These are phyloP conservation scores for Lipomyces mesembrius DNA, from an alignment of 805 yeast species.

Conservation along the genomic window DNA sequence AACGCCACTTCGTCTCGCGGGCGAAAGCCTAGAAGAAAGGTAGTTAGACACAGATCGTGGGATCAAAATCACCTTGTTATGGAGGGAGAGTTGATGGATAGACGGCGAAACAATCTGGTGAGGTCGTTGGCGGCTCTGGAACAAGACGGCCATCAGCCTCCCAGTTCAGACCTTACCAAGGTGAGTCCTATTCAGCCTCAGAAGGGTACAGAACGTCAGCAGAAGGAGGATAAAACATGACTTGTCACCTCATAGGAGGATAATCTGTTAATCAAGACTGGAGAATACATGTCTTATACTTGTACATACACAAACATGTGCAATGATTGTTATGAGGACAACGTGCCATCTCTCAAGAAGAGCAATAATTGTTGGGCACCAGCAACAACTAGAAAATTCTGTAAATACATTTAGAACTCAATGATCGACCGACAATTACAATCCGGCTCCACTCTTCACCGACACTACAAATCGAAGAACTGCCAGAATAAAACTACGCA, in stretches of 20 bases:
- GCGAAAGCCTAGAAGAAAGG: constrained; percentile 12
- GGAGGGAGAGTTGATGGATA: constrained; percentile 37
- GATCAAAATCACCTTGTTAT: constrained; percentile 23
- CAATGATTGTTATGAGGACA: too few relatives aligned
- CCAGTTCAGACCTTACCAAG: background rate
- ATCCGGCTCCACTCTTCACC: too few relatives aligned
- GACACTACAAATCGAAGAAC: too few relatives aligned
- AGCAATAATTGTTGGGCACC: too few relatives aligned
- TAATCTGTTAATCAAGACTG: background rate
- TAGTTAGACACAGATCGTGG: constrained; percentile 29
- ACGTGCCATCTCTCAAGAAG: too few relatives aligned
- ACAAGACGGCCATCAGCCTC: background rate
- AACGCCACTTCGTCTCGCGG: background rate
- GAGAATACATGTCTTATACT: background rate
- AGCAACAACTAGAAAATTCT: too few relatives aligned
- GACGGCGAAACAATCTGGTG: constrained; percentile 33
- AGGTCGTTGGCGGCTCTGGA: constrained; percentile 27
- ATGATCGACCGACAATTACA: too few relatives aligned
- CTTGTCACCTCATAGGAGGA: background rate
- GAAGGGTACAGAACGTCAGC: background rate
- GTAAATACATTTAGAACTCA: too few relatives aligned
- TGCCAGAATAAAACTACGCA: too few relatives aligned
- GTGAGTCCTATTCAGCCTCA: background rate
- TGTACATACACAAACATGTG: too few relatives aligned
- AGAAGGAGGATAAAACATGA: background rate